Base-by-base conservation (phyloP, 129 eudicot genomes). In the Artemisia annua region DNA sequence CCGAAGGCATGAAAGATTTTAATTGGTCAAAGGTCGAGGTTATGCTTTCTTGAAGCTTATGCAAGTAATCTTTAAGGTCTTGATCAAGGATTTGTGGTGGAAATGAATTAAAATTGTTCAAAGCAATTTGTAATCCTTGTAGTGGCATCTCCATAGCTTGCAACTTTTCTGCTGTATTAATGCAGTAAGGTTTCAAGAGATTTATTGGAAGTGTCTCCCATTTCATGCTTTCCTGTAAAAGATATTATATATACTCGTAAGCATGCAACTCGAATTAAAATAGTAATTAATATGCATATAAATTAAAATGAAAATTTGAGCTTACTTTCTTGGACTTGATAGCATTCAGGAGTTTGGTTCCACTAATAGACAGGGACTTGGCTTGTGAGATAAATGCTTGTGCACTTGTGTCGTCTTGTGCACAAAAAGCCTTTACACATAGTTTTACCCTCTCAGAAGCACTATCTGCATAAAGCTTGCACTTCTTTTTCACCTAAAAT, bases 261-360 rank as follows among this genome's bases (percentile, higher is more conserved):
- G 32, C 32, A 20, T 20, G n/a, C n/a, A n/a, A n/a, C n/a, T n/a
- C n/a, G n/a, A n/a, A n/a, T n/a, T n/a, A n/a, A n/a, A n/a, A n/a
- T n/a, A n/a, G n/a, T n/a, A n/a, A n/a, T n/a, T n/a, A n/a, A n/a
- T n/a, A n/a, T n/a, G 32, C 32, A 20, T 20, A 20, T 20, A 20
- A 30, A 30, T 3, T 4, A 19, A 70, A 46, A 16, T 55, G 43
- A n/a, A 39, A 30, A 13, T 11, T 22, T 39, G 64, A 26, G 30
- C 88, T 78, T 89, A 93, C 98, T 81, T 89, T 88, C 68, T 82
- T 87, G 67, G 86, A 78, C 35, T 81, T 90, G 76, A 94, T 88
- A 78, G 72, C 63, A 43, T 83, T 88, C 22, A 90, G 80, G 64
- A 86, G 85, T 78, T 90, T 94, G 56, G 79, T 52, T 81, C 82